phyloP scores from a whole-genome alignment of 1,284 basidiomycete species.

The Ustilago bromivora region DNA sequence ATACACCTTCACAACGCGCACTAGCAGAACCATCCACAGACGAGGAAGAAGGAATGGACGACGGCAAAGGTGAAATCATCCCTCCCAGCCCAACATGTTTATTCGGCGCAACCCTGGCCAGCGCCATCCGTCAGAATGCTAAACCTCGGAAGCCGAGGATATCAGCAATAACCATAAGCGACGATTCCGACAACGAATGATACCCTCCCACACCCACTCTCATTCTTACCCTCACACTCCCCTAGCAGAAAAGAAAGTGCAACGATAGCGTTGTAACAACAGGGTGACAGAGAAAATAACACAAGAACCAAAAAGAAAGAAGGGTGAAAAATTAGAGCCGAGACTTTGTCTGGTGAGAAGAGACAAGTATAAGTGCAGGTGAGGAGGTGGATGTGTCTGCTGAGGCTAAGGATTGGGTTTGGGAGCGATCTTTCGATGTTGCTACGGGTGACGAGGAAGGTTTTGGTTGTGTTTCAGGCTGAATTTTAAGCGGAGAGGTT shows the following conservation, averaged over 20 bases:
- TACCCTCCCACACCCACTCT: neutral
- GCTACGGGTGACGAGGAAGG: neutral
- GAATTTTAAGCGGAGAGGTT: neutral
- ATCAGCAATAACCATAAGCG: slow-evolving; percentile 28
- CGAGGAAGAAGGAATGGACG: neutral
- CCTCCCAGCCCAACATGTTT: neutral
- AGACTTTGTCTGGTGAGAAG: slow-evolving; percentile 17
- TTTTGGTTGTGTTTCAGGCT: neutral
- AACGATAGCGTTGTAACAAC: neutral
- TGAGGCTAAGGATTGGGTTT: neutral
- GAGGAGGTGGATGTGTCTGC: neutral
- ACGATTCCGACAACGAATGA: slow-evolving; percentile 10
- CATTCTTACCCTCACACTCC: neutral
- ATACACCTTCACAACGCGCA: slow-evolving; percentile 6
- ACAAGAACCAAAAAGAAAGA: slow-evolving; percentile 1
- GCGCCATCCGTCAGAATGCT: neutral
- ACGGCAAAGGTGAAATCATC: neutral
- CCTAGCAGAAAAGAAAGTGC: neutral
- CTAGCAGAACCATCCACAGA: slow-evolving; percentile 7
- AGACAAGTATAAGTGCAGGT: neutral
- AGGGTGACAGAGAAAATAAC: neutral
- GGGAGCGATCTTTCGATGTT: neutral
- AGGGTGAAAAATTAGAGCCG: slow-evolving; percentile 8
- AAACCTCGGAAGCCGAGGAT: slow-evolving; percentile 7
- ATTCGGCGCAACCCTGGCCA: neutral